Evolutionary conservation across 352 stramenopile species (phyloP).

Genomic region (Thalassiosira delicatula): DNA sequence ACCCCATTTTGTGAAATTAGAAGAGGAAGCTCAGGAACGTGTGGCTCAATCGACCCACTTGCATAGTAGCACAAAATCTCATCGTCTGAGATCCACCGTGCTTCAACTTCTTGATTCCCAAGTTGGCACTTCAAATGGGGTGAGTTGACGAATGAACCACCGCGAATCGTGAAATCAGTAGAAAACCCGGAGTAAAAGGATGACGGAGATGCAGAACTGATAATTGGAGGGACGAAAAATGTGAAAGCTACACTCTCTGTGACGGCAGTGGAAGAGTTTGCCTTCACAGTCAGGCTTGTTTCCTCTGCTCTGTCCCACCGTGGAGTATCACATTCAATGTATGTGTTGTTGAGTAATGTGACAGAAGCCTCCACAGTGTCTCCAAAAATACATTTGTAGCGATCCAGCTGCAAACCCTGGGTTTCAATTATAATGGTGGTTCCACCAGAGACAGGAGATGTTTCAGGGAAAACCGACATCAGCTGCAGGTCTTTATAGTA

Average conservation of each 20-base stretch:
- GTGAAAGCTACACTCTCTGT: constrained; percentile 35
- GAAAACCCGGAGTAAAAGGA: constrained; percentile 48
- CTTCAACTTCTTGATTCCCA: constrained; percentile 34
- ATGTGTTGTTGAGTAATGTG: constrained; percentile 36
- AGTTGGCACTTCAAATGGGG: constrained; percentile 45
- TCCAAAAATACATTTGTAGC: constrained; percentile 60
- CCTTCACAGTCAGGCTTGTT: constrained; percentile 39
- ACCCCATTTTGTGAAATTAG: constrained; percentile 54
- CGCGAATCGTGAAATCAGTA: constrained; percentile 33
- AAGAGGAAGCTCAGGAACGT: background rate
- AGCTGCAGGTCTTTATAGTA: constrained; percentile 49
- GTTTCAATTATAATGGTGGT: constrained; percentile 47
- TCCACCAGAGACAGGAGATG: constrained; percentile 40
- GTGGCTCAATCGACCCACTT: background rate
- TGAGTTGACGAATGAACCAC: constrained; percentile 41
- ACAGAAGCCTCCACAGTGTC: constrained; percentile 22
- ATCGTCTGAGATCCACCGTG: constrained; percentile 32
- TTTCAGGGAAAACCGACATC: constrained; percentile 49
- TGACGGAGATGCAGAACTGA: constrained; percentile 21
- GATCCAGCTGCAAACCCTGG: constrained; percentile 31
- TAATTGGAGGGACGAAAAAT: constrained; percentile 44
- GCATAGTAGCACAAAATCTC: constrained; percentile 40
- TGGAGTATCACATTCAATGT: constrained; percentile 46
- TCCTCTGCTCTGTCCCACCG: constrained; percentile 25
- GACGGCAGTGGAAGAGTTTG: constrained; percentile 1